These are phyloP conservation scores for Komagataella kurtzmanii DNA, from an alignment of 805 yeast species.

Conservation along the genomic window DNA sequence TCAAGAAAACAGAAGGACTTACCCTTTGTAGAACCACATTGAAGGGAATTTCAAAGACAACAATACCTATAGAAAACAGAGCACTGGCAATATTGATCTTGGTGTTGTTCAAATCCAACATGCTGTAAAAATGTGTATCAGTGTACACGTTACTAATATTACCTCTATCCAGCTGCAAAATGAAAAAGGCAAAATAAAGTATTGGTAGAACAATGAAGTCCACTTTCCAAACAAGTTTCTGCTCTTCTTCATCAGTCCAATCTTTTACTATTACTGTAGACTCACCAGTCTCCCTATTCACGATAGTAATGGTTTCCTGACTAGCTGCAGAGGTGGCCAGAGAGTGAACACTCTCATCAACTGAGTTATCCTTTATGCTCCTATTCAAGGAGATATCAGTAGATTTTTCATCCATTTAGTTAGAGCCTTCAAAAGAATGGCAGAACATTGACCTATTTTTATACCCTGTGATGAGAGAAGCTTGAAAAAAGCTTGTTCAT, in stretches of 20 bases:
- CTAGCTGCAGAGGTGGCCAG: too few species aligned
- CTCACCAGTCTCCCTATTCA: constrained; percentile 1
- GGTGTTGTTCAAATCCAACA: constrained; percentile 12
- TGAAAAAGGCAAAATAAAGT: constrained; percentile 4
- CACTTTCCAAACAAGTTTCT: constrained; percentile 5
- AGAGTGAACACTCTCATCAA: too few species aligned
- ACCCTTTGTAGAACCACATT: constrained; percentile 14
- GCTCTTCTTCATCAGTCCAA: constrained; percentile 10
- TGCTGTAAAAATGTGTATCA: constrained; percentile 17
- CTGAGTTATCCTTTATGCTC: too few species aligned
- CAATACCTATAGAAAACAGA: constrained; percentile 24
- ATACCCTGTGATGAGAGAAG: too few species aligned
- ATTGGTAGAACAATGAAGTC: constrained; percentile 8
- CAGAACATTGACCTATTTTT: too few species aligned
- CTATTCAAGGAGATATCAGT: too few species aligned
- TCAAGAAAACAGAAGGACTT: constrained; percentile 19
- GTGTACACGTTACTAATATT: constrained; percentile 38
- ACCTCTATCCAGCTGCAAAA: constrained; percentile 37
- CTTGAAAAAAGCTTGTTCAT: too few species aligned
- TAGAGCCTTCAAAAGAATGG: too few species aligned
- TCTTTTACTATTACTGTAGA: constrained; percentile 4
- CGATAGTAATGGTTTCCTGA: background rate
- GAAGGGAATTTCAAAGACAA: constrained; percentile 25
- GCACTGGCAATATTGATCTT: constrained; percentile 22
- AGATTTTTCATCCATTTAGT: too few species aligned